phyloP scores from a whole-genome alignment of 2,329 filamentous ascomycete genomes.

The Cadophora luteo-olivacea region DNA sequence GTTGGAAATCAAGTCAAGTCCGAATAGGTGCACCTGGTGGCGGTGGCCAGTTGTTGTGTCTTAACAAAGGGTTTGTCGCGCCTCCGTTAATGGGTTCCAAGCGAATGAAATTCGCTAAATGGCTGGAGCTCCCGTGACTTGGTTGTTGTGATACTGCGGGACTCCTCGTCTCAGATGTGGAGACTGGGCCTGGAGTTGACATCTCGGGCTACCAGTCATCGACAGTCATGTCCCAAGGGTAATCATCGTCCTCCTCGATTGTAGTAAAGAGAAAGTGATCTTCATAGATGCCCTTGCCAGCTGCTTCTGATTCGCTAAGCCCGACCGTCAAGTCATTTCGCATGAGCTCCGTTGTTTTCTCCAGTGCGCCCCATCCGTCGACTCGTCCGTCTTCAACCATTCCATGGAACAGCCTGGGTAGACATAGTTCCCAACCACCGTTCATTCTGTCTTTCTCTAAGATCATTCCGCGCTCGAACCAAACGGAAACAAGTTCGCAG shows the following conservation, averaged over 20 bases:
- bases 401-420: not conserved
- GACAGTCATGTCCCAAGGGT: slow-evolving; percentile 1
- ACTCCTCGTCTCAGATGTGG: not conserved
- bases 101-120: too few species aligned
- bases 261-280: not conserved
- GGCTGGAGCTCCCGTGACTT: too few species aligned
- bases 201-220: not conserved
- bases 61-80: too few species aligned
- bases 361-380: not conserved
- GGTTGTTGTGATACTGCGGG: too few species aligned
- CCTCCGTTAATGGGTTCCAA: not conserved
- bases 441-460: not conserved
- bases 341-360: not conserved
- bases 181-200: not conserved
- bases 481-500: not conserved
- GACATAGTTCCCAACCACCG: not conserved
- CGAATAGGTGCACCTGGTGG: too few species aligned
- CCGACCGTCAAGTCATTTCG: not conserved
- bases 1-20: too few species aligned
- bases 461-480: not conserved
- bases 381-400: not conserved
- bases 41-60: too few species aligned
- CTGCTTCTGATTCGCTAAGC: not conserved
- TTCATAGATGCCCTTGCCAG: not conserved
- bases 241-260: not conserved